A percentile compares a stretch with the other conserved stretches of the same genome.
These are phyloP conservation scores for Plasmodium sp. DNA, from an alignment of 169 alveolate species.

Conservation along the genomic window DNA sequence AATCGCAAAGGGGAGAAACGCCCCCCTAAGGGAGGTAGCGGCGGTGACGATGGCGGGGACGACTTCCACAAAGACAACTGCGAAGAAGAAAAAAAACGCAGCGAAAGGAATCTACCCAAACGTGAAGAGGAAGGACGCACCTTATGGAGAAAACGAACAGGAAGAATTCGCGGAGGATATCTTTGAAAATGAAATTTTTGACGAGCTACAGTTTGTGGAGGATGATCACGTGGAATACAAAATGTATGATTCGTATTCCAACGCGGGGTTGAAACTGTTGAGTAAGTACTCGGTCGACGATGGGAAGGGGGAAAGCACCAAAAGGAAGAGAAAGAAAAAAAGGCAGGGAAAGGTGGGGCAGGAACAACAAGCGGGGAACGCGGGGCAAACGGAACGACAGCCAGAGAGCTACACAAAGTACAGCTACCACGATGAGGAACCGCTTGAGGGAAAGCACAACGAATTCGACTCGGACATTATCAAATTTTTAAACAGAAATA, in stretches of 20 bases:
- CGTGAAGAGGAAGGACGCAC: slow-evolving; percentile 22
- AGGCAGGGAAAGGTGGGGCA: background rate
- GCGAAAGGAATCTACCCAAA: slow-evolving; percentile 16
- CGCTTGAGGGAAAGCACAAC: background rate
- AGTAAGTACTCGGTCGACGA: slow-evolving; percentile 11
- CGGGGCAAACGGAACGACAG: no score
- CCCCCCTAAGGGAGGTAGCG: background rate
- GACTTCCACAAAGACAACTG: background rate
- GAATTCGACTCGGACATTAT: slow-evolving; percentile 30
- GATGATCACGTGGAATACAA: slow-evolving; percentile 55
- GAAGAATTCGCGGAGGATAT: slow-evolving; percentile 58
- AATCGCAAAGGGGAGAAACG: slow-evolving; percentile 5
- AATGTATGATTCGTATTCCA: slow-evolving; percentile 55
- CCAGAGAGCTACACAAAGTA: background rate
- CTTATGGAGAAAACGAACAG: slow-evolving; percentile 43
- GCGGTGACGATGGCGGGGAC: no score
- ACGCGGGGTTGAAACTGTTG: slow-evolving; percentile 8
- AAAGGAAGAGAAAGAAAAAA: background rate
- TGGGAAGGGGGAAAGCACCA: background rate
- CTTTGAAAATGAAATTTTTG: slow-evolving; percentile 62
- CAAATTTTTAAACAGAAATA: slow-evolving; percentile 42
- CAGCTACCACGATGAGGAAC: background rate
- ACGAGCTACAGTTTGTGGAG: slow-evolving; percentile 53
- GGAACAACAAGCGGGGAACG: background rate
- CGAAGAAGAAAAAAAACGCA: background rate